Evolutionary conservation across 345 rosid species (phyloP), one percentile per base, ranked within the genome.

Genomic region (Reutealis trisperma): DNA sequence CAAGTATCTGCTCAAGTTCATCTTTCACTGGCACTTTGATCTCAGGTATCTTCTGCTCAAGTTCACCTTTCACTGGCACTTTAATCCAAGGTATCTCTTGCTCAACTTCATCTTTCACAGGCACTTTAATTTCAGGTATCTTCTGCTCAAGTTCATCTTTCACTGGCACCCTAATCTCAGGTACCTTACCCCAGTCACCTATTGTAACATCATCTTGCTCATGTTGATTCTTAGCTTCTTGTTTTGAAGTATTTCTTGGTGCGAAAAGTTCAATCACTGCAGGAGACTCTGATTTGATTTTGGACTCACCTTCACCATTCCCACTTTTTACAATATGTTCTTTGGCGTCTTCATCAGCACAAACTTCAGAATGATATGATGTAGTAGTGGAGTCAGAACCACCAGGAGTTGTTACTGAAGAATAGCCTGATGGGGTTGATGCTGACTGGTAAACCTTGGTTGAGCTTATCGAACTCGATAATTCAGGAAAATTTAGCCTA

Each of bases 401-500:
- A 0, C 63, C 83, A 0, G 80, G 71, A 6, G 87, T 79, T 0
- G 75, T 78, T 19, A 73, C 74, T 0, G 86, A 70, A 51, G 72
- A 71, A 68, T 54, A 62, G 5, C 44, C 58, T 10, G 72, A 54
- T 13, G 67, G 45, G 4, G 81, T 73, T 13, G 14, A 59, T 21
- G 37, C 22, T 2, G 47, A 71, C 24, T 21, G 58, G 30, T 15
- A 22, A 32, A 52, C 72, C 63, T 68, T 67, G 2, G 54, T 67
- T 5, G 42, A 22, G 19, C 54, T 44, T 3, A 66, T 12, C 16
- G 45, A 71, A 62, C 13, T 44, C 0, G 25, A 1, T 14, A 72
- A 1, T 5, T 75, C 84, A 0, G 93, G 93, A 65, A 87, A 76
- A 63, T 94, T 94, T 21, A 94, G 82, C 42, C 89, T 76, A 0